These are phyloP conservation scores for Penicillium sp. DNA, from an alignment of 2,329 filamentous ascomycete species.

Conservation along the genomic window DNA sequence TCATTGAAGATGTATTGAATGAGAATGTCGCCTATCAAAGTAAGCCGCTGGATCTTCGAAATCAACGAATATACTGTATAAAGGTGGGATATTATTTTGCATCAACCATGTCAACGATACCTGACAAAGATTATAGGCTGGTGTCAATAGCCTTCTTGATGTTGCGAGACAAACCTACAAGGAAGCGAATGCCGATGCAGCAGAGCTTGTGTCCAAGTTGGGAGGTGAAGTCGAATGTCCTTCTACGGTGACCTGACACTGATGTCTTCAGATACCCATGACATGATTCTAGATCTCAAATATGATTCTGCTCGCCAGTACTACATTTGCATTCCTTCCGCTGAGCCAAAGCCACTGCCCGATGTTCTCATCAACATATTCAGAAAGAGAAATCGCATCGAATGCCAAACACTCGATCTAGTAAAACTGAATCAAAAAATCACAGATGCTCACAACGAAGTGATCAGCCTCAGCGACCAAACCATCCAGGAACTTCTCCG, in stretches of 20 bases:
- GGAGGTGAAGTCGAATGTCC: conserved; percentile 52
- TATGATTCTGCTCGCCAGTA: conserved; percentile 79
- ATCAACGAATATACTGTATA: conserved; percentile 88
- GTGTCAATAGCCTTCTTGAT: conserved; percentile 82
- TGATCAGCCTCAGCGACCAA: conserved; percentile 77
- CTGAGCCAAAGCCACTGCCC: conserved; percentile 65
- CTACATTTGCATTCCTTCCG: conserved; percentile 67
- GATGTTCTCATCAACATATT: conserved; percentile 75
- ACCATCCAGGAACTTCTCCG: conserved; percentile 71
- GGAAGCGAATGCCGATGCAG: conserved; percentile 77
- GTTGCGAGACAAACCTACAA: conserved; percentile 88
- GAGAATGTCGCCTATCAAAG: conserved; percentile 77
- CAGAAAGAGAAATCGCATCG: conserved; percentile 70
- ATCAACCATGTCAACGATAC: background rate
- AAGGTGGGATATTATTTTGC: conserved; percentile 53
- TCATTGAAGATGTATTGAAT: conserved; percentile 74
- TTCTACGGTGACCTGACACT: conserved; percentile 10
- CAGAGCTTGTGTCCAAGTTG: conserved; percentile 68
- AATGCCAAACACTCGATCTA: conserved; percentile 84
- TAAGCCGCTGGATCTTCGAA: conserved; percentile 79
- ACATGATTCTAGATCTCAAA: conserved; percentile 65
- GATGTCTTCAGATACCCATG: conserved; percentile 53
- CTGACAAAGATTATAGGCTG: conserved; percentile 54
- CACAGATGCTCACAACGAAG: conserved; percentile 77
- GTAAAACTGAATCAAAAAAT: conserved; percentile 80